Evolutionary conservation across 176 grass and related monocot genomes (phyloP), one percentile per base, ranked within the genome.

Genomic region (Lolium perenne): DNA sequence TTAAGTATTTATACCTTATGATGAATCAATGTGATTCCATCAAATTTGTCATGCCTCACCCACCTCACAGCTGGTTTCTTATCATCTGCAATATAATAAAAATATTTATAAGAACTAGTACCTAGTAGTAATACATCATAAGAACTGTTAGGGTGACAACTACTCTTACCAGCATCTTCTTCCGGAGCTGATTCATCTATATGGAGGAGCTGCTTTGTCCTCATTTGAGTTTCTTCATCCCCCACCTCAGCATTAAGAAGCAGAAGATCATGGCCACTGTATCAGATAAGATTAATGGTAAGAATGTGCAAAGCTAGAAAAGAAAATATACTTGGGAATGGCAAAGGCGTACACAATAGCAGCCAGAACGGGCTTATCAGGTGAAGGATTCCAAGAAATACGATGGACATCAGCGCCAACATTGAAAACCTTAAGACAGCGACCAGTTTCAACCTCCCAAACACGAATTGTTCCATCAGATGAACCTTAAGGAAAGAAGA

Each of bases 381-480:
- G 90, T 71, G 68, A 90, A 87, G 97, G 97, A 85, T 99, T 99
- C 97, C 97, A 99, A 22, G 89, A 71, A 90, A 99, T 83, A 73
- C 87, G 82, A 64, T 83, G 79, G 63, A 95, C 92, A 48, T 86
- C 71, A 77, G 88, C 94, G 14, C 92, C 94, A 64, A 97, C 89
- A 71, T 94, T 88, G 92, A 92, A 99, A 66, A 94, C 80, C 68
- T 93, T 94, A 41, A 92, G 72, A 60, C 94, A 96, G 7, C 97
- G 88, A 40, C 90, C 94, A 79, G 97, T 99, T 93, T 96, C 94
- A 84, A 99, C 91, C 83, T 99, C 97, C 97, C 94, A 99, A 64
- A 99, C 58, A 83, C 94, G 92, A 60, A 95, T 92, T 25, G 86
- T 92, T 78, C 97, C 97, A 87, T 99, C 97, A 82, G 66, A 80